Percentiles rank a stretch among this genome's conserved stretches.
phyloP scores from a whole-genome alignment of 306 rosid genomes.

The Vigna unguiculata region DNA sequence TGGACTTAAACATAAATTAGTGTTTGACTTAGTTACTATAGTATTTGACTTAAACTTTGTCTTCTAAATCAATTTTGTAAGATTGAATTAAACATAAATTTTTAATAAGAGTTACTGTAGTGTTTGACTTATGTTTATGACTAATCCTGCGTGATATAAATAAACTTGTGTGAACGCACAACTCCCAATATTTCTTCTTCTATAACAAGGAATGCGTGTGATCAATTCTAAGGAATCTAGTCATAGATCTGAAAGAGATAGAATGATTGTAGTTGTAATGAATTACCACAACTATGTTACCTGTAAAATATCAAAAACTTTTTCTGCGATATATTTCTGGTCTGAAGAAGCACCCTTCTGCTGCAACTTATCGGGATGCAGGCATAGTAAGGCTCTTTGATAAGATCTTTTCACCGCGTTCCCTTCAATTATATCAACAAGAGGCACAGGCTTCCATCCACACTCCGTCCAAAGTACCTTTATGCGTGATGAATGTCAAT shows the following conservation, averaged over 20 bases:
- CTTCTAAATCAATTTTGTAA: no score
- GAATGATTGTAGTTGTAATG: background rate
- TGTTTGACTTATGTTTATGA: background rate
- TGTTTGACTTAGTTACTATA: no score
- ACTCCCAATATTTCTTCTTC: background rate
- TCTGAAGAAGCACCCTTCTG: constrained; percentile 87
- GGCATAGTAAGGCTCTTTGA: constrained; percentile 88
- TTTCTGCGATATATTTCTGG: constrained; percentile 84
- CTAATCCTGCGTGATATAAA: background rate
- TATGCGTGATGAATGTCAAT: constrained; percentile 36
- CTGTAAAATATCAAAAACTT: constrained; percentile 89
- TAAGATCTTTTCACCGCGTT: constrained; percentile 90
- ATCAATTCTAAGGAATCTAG: constrained; percentile 16
- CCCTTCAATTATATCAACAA: constrained; percentile 91
- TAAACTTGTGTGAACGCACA: background rate
- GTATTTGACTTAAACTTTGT: no score
- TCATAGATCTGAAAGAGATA: constrained; percentile 26
- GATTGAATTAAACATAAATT: no score
- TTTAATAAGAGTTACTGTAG: no score
- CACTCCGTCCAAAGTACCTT: constrained; percentile 94
- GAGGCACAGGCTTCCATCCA: constrained; percentile 96
- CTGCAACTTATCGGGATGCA: constrained; percentile 98
- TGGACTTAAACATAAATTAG: no score
- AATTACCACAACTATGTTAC: constrained; percentile 47
- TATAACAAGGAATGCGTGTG: constrained; percentile 7